Conservation (phyloP, 352 stramenopile genomes). For the Globisporangium echinulatum region DNA sequence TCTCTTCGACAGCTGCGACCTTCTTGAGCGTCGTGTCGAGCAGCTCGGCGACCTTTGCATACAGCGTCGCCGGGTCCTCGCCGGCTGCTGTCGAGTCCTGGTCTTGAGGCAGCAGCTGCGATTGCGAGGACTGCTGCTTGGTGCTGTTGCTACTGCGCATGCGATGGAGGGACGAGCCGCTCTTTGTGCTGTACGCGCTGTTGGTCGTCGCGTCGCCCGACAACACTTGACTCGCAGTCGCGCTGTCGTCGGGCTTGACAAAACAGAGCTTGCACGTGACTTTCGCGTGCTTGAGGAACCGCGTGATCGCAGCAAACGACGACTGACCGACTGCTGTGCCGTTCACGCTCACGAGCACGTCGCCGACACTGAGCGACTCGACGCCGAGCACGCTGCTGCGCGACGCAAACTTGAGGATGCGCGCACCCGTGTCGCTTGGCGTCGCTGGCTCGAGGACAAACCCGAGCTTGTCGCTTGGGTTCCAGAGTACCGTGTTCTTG, state of each 20-base stretch:
- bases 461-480: constrained; percentile 68
- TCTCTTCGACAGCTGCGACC: constrained; percentile 67
- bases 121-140: constrained; percentile 14
- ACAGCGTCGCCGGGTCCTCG: constrained; percentile 30
- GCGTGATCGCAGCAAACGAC: constrained; percentile 58
- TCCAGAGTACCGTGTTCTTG: constrained; percentile 61
- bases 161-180: constrained; percentile 8
- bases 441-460: constrained; percentile 44
- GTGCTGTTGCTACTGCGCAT: neutral
- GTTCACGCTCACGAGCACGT: constrained; percentile 77
- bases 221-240: no score
- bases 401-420: constrained; percentile 60
- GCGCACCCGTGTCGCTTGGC: constrained; percentile 37
- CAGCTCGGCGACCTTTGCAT: constrained; percentile 63
- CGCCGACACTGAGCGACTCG: constrained; percentile 42
- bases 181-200: constrained; percentile 1
- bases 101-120: constrained; percentile 19
- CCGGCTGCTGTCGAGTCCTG: constrained; percentile 20
- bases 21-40: constrained; percentile 73
- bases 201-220: neutral
- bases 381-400: constrained; percentile 67
- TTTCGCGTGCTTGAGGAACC: constrained; percentile 76
- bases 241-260: constrained; percentile 15
- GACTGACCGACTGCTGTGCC: constrained; percentile 45
- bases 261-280: constrained; percentile 74